phyloP scores from a whole-genome alignment of 2,329 filamentous ascomycete species.

The Xylaria arbuscula region DNA sequence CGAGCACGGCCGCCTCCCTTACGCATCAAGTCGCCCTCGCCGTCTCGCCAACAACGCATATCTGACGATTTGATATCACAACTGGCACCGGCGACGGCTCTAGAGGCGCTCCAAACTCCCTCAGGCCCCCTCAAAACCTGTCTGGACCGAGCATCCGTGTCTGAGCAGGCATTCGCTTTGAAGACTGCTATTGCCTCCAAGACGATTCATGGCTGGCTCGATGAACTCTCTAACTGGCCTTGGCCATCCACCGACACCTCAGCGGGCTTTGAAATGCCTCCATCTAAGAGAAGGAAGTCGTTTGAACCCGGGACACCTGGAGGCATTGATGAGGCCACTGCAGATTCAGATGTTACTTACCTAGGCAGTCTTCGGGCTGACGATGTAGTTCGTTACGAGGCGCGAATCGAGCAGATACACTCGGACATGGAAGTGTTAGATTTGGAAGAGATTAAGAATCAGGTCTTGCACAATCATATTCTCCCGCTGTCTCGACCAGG shows the following conservation, averaged over 20 bases:
- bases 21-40: constrained; percentile 57
- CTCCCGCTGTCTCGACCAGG: constrained; percentile 66
- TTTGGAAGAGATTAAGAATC: constrained; percentile 88
- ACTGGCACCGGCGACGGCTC: constrained; percentile 69
- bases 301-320: constrained; percentile 43
- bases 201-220: constrained; percentile 77
- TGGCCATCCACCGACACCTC: constrained; percentile 65
- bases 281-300: constrained; percentile 55
- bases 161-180: constrained; percentile 77
- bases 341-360: constrained; percentile 57
- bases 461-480: constrained; percentile 85
- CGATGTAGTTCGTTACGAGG: constrained; percentile 75
- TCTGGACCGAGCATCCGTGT: constrained; percentile 69
- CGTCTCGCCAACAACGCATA: constrained; percentile 57
- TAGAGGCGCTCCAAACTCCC: constrained; percentile 68
- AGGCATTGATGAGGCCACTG: constrained; percentile 45
- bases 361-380: constrained; percentile 76
- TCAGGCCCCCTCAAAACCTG: constrained; percentile 66
- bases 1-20: constrained; percentile 57
- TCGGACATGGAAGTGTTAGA: constrained; percentile 75
- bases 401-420: constrained; percentile 78
- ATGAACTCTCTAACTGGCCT: constrained; percentile 72
- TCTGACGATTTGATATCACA: constrained; percentile 70
- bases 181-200: constrained; percentile 76
- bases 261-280: constrained; percentile 65